These are phyloP conservation scores for Sarcodon aspratus DNA, from an alignment of 768 basidiomycete genomes.

Conservation along the genomic window DNA sequence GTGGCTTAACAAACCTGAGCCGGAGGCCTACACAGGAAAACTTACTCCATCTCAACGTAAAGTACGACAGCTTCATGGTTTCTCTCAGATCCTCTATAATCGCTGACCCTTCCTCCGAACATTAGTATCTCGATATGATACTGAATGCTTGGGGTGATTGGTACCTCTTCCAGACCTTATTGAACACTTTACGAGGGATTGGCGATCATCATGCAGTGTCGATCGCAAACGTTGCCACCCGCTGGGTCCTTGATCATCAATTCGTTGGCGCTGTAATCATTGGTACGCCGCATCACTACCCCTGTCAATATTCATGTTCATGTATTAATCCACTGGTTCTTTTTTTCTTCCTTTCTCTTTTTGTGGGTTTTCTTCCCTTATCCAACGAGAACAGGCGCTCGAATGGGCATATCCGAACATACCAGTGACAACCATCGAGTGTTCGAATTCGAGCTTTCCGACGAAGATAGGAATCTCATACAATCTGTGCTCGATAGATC, in stretches of 20 bases:
- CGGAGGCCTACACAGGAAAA: constrained; percentile 54
- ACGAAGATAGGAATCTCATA: constrained; percentile 49
- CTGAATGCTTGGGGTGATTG: constrained; percentile 70
- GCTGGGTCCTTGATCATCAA: constrained; percentile 73
- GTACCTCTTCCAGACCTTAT: constrained; percentile 60
- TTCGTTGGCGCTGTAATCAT: constrained; percentile 75
- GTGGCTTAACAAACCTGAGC: constrained; percentile 59
- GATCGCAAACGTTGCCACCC: constrained; percentile 70
- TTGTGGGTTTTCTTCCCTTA: neutral
- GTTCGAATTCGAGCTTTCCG: constrained; percentile 44
- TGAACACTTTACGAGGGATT: constrained; percentile 46
- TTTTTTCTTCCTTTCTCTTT: constrained; percentile 1
- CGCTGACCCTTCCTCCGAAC: neutral
- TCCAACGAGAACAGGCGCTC: constrained; percentile 35
- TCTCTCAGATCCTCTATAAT: neutral
- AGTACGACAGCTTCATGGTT: constrained; percentile 23
- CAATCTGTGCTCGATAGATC: constrained; percentile 51
- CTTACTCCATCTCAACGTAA: constrained; percentile 80
- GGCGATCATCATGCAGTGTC: constrained; percentile 57
- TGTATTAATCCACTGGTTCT: neutral
- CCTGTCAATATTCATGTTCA: neutral
- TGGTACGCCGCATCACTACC: constrained; percentile 27
- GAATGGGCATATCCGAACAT: constrained; percentile 69
- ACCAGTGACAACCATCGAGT: constrained; percentile 54
- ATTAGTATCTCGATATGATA: constrained; percentile 77